Evolutionary conservation across 1,284 basidiomycete genomes (phyloP).

Genomic region (Pyrrhoderma noxium): DNA sequence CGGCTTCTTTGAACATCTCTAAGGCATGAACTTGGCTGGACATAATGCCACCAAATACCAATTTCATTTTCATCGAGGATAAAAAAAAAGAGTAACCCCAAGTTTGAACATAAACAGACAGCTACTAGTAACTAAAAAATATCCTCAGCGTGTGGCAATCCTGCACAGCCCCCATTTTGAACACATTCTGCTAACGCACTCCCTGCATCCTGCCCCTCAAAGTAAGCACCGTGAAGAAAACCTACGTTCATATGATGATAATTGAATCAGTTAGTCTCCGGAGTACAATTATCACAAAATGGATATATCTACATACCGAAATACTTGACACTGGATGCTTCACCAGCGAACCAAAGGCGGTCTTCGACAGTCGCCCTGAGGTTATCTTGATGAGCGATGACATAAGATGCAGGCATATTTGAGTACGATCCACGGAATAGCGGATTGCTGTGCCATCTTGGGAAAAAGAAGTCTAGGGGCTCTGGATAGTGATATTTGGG

Average conservation of each 20-base stretch:
- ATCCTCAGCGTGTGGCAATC: constrained; percentile 23
- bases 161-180: constrained; percentile 25
- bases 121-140: too few species aligned
- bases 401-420: constrained; percentile 59
- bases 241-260: constrained; percentile 25
- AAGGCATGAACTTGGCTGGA: too few species aligned
- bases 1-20: too few species aligned
- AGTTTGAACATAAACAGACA: too few species aligned
- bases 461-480: constrained; percentile 49
- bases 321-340: constrained; percentile 51
- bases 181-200: constrained; percentile 34
- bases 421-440: constrained; percentile 61
- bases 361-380: constrained; percentile 47
- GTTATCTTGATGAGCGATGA: constrained; percentile 46
- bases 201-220: constrained; percentile 33
- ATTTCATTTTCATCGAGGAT: too few species aligned
- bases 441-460: constrained; percentile 49
- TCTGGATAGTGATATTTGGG: constrained; percentile 45
- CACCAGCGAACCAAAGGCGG: constrained; percentile 57
- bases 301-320: constrained; percentile 34
- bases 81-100: too few species aligned
- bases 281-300: neutral
- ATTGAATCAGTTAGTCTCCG: constrained; percentile 8
- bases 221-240: constrained; percentile 41
- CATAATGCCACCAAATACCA: too few species aligned